phyloP scores from a whole-genome alignment of 164 flowering plant genomes.

The Akebia trifoliata region DNA sequence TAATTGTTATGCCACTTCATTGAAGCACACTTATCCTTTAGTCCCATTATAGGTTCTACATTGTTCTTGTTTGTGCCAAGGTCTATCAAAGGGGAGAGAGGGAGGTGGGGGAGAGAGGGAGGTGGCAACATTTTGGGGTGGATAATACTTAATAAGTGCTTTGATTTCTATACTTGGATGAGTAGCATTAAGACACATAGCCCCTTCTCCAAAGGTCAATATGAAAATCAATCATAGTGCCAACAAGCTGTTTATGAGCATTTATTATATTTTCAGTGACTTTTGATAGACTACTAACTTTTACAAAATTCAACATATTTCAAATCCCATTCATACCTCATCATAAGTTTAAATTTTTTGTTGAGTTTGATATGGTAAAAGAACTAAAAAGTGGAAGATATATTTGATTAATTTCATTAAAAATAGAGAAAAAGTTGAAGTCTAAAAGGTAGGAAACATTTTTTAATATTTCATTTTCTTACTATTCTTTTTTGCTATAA shows the following conservation, averaged over 20 bases:
- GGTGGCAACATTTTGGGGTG: no score
- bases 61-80: conserved; percentile 10
- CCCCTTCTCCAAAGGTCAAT: background rate
- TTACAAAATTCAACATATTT: background rate
- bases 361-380: background rate
- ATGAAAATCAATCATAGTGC: background rate
- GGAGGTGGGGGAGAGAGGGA: no score
- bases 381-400: no score
- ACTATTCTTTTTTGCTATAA: no score
- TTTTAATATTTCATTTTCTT: no score
- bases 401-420: background rate
- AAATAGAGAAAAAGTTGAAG: no score
- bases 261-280: no score
- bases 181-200: conserved; percentile 3
- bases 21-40: background rate
- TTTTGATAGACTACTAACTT: no score
- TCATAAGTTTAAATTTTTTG: background rate
- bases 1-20: background rate
- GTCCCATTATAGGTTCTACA: conserved; percentile 11
- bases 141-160: background rate
- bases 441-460: no score
- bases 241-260: background rate
- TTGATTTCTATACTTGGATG: background rate
- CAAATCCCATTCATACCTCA: background rate
- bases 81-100: background rate